These are phyloP conservation scores for Cymbomonas tetramitiformis DNA, from an alignment of 139 green algal species.

Conservation along the genomic window DNA sequence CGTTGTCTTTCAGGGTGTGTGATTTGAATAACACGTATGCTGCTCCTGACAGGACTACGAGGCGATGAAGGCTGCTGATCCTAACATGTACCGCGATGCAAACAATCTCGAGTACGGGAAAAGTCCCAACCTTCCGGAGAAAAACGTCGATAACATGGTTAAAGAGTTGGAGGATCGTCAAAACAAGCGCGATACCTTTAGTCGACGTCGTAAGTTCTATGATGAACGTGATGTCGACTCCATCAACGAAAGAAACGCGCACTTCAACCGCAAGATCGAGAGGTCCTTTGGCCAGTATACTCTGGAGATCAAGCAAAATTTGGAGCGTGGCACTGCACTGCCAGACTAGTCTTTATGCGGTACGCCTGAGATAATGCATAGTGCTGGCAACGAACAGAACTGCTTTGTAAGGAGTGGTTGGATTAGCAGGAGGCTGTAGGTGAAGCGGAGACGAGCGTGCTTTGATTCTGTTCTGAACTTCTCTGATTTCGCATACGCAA, in stretches of 20 bases:
- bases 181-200: conserved; percentile 45
- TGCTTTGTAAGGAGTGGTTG: too few relatives aligned
- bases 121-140: conserved; percentile 33
- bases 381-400: too few relatives aligned
- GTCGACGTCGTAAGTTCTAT: conserved; percentile 44
- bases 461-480: too few relatives aligned
- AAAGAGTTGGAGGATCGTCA: conserved; percentile 56
- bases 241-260: conserved; percentile 89
- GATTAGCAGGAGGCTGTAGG: too few relatives aligned
- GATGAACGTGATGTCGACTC: conserved; percentile 74
- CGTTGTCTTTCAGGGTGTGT: not conserved
- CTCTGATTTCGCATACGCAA: too few relatives aligned
- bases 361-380: too few relatives aligned
- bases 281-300: conserved; percentile 64
- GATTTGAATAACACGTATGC: not conserved
- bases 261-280: conserved; percentile 96
- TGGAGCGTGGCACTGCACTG: conserved; percentile 90
- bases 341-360: too few relatives aligned
- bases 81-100: conserved; percentile 64
- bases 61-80: conserved; percentile 45
- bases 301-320: conserved; percentile 84
- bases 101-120: conserved; percentile 61
- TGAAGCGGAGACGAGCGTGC: too few relatives aligned
- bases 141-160: conserved; percentile 74
- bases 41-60: conserved; percentile 50